phyloP scores from a whole-genome alignment of 768 basidiomycete genomes.

The Suillus ampliporus region DNA sequence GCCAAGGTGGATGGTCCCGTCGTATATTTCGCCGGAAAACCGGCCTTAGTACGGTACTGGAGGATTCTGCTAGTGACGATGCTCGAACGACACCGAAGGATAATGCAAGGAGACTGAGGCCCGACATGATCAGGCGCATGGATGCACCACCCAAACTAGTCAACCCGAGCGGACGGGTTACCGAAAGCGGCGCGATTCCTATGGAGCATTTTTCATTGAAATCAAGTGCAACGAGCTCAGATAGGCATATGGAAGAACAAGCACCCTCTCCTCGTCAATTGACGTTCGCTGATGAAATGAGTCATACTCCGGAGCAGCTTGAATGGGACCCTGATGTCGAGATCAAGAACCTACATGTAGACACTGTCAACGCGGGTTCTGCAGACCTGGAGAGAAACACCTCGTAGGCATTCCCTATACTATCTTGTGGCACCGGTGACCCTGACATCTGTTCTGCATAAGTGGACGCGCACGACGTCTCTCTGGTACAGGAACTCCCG shows the following conservation, averaged over 20 bases:
- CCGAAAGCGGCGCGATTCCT: constrained; percentile 45
- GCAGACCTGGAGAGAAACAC: background rate
- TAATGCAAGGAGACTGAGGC: constrained; percentile 42
- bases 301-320: constrained; percentile 9
- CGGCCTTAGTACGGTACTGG: constrained; percentile 30
- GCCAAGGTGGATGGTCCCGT: constrained; percentile 27
- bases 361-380: background rate
- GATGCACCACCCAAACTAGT: constrained; percentile 70
- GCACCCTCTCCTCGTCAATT: constrained; percentile 12
- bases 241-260: background rate
- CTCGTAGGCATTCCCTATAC: background rate
- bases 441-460: constrained; percentile 5
- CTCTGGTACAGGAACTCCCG: constrained; percentile 42
- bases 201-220: constrained; percentile 22
- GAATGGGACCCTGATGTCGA: background rate
- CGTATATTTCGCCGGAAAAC: constrained; percentile 36
- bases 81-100: constrained; percentile 29
- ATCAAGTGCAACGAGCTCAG: constrained; percentile 13
- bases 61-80: constrained; percentile 25
- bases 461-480: constrained; percentile 31
- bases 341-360: constrained; percentile 5
- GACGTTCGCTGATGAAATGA: constrained; percentile 4
- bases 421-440: constrained; percentile 14
- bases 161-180: constrained; percentile 77
- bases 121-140: constrained; percentile 82